These are phyloP conservation scores for Carex arenaria DNA, from an alignment of 202 grass and related monocot species.

Conservation along the genomic window DNA sequence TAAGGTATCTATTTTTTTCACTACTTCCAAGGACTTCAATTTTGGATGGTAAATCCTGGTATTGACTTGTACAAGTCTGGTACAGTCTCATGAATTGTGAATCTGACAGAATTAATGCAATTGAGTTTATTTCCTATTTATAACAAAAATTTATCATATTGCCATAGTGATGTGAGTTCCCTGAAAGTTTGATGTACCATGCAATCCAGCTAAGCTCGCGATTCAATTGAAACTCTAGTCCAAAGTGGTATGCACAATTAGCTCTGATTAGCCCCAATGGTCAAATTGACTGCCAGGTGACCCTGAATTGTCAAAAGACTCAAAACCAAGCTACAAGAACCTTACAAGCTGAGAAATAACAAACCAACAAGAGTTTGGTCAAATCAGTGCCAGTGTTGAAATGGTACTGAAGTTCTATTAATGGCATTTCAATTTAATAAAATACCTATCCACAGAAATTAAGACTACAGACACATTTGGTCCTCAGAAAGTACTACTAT, in stretches of 20 bases:
- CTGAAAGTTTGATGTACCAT: background rate
- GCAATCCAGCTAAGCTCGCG: background rate
- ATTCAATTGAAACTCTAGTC: background rate
- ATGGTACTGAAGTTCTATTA: background rate
- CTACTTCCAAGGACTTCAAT: background rate
- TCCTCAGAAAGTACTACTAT: background rate
- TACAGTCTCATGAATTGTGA: background rate
- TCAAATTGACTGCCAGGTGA: background rate
- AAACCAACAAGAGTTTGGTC: background rate
- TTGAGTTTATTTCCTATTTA: background rate
- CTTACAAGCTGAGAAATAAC: background rate
- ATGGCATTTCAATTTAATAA: background rate
- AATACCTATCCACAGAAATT: background rate
- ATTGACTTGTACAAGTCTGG: background rate
- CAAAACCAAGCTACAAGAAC: background rate
- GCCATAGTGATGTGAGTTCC: background rate
- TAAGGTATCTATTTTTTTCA: conserved; percentile 44
- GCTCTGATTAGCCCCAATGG: background rate
- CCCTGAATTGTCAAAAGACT: background rate
- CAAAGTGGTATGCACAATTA: background rate
- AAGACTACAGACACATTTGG: background rate
- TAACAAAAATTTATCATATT: background rate
- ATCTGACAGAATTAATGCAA: background rate
- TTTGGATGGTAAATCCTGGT: conserved; percentile 14
- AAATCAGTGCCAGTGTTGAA: background rate